Base-by-base conservation (phyloP, 2,329 filamentous ascomycete species). In the Beauveria brongniartii region DNA sequence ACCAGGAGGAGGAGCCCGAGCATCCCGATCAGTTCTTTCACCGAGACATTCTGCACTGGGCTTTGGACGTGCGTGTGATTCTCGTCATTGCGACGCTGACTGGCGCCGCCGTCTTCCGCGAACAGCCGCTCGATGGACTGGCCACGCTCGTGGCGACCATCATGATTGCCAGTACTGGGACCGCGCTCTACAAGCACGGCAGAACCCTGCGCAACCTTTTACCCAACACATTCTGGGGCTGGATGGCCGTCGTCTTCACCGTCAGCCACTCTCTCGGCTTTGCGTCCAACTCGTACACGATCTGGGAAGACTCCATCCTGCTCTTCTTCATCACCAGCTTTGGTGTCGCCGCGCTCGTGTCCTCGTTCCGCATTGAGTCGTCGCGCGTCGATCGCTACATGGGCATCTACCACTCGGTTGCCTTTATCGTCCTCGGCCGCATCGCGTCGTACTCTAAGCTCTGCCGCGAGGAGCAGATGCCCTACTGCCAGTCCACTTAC, bases 401-500 rank as follows among this genome's bases (percentile, higher is more conserved):
- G 52, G 92, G 89, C 26, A 80, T 91, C 28, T 93, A 92, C 68
- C 92, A 99, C 71, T 94, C 94, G 0, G 72, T 93, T 22, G 78
- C 91, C 1, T 97, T 99, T 69, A 80, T 94, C 61, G 71, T 91
- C 5, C 81, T 97, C 14, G 88, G 88, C 16, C 87, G 93, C 59
- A 59, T 93, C 3, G 89, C 92, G 0, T 96, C 92, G 1, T 86
- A 93, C 66, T 97, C 94, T 10, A 90, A 92, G 66, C 85, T 99
- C 22, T 99, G 94, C 72, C 88, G 94, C 62, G 94, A 99, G 73
- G 94, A 99, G 76, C 94, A 99, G 76, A 97, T 97, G 91, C 94
- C 94, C 0, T 95, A 89, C 76, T 99, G 94, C 78, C 86, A 84
- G 59, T 96, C 93, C 2, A 97, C 94, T 0, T 99, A 97, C 77